Base-by-base conservation (phyloP, 371 early-diverging fungal species). In the Chytridium lagenaria region DNA sequence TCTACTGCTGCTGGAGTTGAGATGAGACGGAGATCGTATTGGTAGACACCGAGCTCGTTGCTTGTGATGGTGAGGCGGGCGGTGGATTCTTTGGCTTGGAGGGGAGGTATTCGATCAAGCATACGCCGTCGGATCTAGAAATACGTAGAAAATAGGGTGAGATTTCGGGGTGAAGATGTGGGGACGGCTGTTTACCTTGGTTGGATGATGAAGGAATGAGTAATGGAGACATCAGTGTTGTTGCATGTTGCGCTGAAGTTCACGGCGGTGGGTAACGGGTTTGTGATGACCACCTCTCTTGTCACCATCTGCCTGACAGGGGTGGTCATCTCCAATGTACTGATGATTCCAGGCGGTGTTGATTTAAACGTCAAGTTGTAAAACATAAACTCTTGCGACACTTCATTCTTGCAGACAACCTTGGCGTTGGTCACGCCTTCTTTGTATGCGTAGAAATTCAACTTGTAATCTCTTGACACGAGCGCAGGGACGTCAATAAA, bases 361-460 rank as follows among this genome's bases (percentile, higher is more conserved):
- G 83, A 76, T 67, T 85, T 87, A 74, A 86, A 82, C 1, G 77
- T 76, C 3, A 87, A 22, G 51, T 77, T 78, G 73, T 80, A 86
- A 50, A 76, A 86, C 50, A 74, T 3, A 68, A 76, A 88, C 69
- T 88, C 88, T 65, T 84, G 84, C 1, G 88, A 85, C 12, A 64
- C 33, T 64, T 88, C 88, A 71, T 88, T 87, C 63, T 79, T 81
- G 74, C 87, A 88, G 0, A 78, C 78, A 28, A 87, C 78, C 50
- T 81, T 81, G n/a, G 80, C 74, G 59, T 71, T 81, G 15, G 77
- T 76, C 0, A 80, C 38, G 1, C 87, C 82, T 40, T 88, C 88
- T 52, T 85, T 86, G 78, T 81, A 87, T 31, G 88, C 76, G 70
- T 83, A 86, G 74, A 81, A 86, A 5, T 76, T 74, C 23, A 87